Base-by-base conservation (phyloP, 768 basidiomycete genomes). In the Trametes gibbosa region DNA sequence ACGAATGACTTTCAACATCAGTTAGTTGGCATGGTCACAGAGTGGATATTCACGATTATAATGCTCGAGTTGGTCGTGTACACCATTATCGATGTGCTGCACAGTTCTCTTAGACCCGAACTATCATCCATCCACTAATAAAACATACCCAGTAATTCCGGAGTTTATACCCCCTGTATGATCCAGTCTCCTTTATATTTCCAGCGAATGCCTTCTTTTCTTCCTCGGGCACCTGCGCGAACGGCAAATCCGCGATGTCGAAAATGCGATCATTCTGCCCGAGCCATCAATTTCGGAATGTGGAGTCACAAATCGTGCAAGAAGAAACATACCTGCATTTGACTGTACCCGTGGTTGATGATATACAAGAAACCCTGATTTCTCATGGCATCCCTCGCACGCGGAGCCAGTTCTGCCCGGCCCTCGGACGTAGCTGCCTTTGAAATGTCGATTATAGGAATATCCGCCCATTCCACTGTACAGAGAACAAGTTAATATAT, bases 51-150 rank as follows among this genome's bases (percentile, higher is more conserved):
- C 58, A 86, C 85, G 75, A 58, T 82, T 84, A 61, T 87, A 87
- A 51, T 81, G 75, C 64, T 87, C 85, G 13, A 85, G 62, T 63
- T 85, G 82, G 62, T 87, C 86, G 13, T 70, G 77, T 24, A 87
- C 80, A 2, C 85, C 85, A 14, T 76, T 77, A 34, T 81, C 82
- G 45, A 86, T 81, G 52, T 83, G 81, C 85, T 87, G 51, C 9
- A 48, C 14, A 35, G 41, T 12, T 47, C 37, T 14, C 16, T 16
- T 1, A 49, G 40, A 16, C 19, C 14, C n/a, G 32, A n/a, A 34
- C 12, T 34, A 35, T 0, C 23, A 35, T 54, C 50, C 47, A 35
- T 12, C 10, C 19, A 13, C 21, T 17, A 5, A 13, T 1, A 16
- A 35, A 21, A 64, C 72, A 8, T 62, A 83, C 84, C 82, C 82